Percentiles rank a stretch among this genome's conserved stretches.
These are phyloP conservation scores for Thymus quinquecostatus DNA, from an alignment of 257 asterid species.

Conservation along the genomic window DNA sequence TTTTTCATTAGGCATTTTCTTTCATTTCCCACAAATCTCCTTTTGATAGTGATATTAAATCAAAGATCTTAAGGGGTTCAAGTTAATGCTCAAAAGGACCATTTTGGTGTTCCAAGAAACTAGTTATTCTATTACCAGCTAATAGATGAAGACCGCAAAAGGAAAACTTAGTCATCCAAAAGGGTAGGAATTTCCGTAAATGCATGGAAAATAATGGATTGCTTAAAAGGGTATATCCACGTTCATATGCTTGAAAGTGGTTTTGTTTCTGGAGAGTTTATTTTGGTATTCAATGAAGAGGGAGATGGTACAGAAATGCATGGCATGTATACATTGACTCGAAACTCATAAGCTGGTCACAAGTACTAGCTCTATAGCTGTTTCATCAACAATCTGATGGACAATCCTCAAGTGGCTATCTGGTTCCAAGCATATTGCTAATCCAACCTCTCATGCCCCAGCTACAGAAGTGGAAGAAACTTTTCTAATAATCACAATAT, in stretches of 20 bases:
- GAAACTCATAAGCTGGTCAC: no score
- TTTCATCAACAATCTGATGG: no score
- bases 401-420: no score
- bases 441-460: slow-evolving; percentile 9
- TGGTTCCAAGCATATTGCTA: slow-evolving; percentile 3
- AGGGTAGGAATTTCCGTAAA: background rate
- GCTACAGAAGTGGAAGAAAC: background rate
- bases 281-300: no score
- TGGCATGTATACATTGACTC: no score
- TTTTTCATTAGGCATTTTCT: background rate
- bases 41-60: background rate
- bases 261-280: no score
- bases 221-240: background rate
- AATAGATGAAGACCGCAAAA: background rate
- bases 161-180: background rate
- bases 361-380: no score
- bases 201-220: background rate
- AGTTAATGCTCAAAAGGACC: slow-evolving; percentile 10
- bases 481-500: background rate
- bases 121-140: background rate
- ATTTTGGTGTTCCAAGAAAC: slow-evolving; percentile 7
- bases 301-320: no score
- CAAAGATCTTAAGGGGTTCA: slow-evolving; percentile 3
- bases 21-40: background rate
- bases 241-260: background rate